Conservation (phyloP, 1,139 yeast genomes). For the Meyerozyma smithsonii region DNA sequence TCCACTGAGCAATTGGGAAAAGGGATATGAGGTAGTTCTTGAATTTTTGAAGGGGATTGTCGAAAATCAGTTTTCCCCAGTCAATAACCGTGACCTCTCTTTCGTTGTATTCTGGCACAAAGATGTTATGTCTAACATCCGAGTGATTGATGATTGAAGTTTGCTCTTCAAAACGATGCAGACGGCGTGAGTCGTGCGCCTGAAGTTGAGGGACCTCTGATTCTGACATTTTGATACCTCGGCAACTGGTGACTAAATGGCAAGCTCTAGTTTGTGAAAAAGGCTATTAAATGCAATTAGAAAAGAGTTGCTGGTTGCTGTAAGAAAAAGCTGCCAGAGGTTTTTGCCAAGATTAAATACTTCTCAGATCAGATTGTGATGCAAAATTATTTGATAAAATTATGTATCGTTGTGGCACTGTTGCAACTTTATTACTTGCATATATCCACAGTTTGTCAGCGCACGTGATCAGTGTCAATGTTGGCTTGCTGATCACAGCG, state of each 20-base stretch:
- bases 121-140: slow-evolving; percentile 12
- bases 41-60: slow-evolving; percentile 37
- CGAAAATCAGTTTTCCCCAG: slow-evolving; percentile 34
- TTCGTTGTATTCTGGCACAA: slow-evolving; percentile 40
- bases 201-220: slow-evolving; percentile 20
- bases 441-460: slow-evolving; percentile 1
- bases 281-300: no score
- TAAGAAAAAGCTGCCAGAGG: background rate
- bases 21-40: slow-evolving; percentile 52
- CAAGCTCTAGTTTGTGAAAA: background rate
- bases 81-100: slow-evolving; percentile 41
- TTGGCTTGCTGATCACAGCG: no score
- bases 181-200: slow-evolving; percentile 9
- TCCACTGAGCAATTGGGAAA: slow-evolving; percentile 80
- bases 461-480: background rate
- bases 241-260: background rate
- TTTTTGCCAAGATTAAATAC: background rate
- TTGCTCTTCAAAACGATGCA: slow-evolving; percentile 13
- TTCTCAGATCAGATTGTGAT: background rate
- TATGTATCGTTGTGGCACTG: background rate
- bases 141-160: slow-evolving; percentile 7
- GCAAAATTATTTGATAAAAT: background rate
- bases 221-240: background rate
- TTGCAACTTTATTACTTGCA: background rate
- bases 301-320: no score